Evolutionary conservation across 192 early-diverging fungal genomes (phyloP).

Genomic region (Glomus cerebriforme): DNA sequence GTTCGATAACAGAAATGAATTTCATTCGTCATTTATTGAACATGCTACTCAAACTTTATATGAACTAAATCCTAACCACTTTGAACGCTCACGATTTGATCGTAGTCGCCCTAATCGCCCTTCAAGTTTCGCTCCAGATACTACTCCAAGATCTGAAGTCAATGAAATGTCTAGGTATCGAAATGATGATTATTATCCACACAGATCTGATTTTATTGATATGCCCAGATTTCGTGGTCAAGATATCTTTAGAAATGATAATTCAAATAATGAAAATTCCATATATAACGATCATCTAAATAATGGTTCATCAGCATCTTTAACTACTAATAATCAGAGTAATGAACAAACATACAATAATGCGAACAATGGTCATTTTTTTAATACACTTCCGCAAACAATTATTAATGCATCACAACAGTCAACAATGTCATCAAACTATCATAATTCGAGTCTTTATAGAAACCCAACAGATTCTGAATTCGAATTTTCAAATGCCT

Average conservation of each 20-base stretch:
- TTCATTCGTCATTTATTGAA: neutral
- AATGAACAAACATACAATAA: neutral
- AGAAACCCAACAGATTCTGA: neutral
- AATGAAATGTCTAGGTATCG: conserved; percentile 2
- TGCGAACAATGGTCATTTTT: neutral
- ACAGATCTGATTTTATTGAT: neutral
- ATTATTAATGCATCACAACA: neutral
- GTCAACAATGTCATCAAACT: neutral
- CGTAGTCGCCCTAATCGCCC: neutral
- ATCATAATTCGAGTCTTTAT: neutral
- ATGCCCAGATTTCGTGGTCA: neutral
- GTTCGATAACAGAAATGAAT: neutral
- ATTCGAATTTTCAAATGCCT: conserved; percentile 13
- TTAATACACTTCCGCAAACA: neutral
- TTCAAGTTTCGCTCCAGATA: neutral
- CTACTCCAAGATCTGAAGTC: neutral
- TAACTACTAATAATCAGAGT: neutral
- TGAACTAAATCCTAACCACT: neutral
- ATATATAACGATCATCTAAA: neutral
- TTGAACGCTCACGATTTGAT: neutral
- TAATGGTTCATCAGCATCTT: neutral
- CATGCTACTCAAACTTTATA: neutral
- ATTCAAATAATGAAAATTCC: neutral
- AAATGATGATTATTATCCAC: conserved; percentile 16
- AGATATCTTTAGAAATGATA: neutral